These are phyloP conservation scores for Mucor saturninus DNA, from an alignment of 371 early-diverging fungal genomes.

Conservation along the genomic window DNA sequence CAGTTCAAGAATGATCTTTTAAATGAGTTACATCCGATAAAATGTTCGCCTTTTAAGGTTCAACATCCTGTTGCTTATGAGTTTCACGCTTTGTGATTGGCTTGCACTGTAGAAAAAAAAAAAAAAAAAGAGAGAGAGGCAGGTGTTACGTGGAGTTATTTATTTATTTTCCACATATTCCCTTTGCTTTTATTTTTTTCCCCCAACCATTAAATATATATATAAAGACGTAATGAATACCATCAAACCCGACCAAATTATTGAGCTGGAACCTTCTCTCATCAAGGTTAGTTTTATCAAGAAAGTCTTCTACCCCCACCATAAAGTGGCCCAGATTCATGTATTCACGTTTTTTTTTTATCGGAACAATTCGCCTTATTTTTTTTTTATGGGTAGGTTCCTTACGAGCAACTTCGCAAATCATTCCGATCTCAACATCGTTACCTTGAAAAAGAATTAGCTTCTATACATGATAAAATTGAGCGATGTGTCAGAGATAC, in stretches of 20 bases:
- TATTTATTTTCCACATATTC: background rate
- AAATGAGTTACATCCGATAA: no score
- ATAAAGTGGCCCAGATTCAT: no score
- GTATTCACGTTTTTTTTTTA: background rate
- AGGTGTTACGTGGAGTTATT: background rate
- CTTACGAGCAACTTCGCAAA: conserved; percentile 87
- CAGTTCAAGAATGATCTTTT: no score
- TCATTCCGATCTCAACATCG: conserved; percentile 81
- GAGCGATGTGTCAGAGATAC: conserved; percentile 42
- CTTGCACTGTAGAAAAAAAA: background rate
- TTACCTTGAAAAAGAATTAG: conserved; percentile 81
- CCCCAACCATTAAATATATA: no score
- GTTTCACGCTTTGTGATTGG: background rate
- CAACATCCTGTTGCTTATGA: no score
- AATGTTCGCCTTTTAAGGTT: no score
- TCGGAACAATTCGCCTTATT: background rate
- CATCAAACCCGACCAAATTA: conserved; percentile 76
- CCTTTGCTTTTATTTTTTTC: background rate
- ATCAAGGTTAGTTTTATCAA: conserved; percentile 67
- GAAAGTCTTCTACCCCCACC: background rate
- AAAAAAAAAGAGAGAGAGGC: background rate
- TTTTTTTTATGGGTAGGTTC: conserved; percentile 63
- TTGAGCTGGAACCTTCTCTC: conserved; percentile 87
- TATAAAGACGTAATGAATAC: conserved; percentile 60
- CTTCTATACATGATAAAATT: conserved; percentile 49